phyloP scores from a whole-genome alignment of 345 rosid species.

The Euphorbia lathyris region DNA sequence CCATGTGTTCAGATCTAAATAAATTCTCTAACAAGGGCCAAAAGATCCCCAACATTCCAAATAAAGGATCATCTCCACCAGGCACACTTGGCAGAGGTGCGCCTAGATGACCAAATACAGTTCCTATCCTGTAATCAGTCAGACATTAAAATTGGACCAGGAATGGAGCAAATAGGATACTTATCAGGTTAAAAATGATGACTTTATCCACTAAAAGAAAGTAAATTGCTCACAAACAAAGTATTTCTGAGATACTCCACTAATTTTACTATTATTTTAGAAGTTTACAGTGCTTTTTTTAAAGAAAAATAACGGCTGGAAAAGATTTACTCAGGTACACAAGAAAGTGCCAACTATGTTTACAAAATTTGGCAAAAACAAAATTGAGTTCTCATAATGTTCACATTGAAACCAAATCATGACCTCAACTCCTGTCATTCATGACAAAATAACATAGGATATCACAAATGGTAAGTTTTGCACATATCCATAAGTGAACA shows the following conservation, averaged over 20 bases:
- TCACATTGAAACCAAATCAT: background rate
- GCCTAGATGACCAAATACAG: constrained; percentile 75
- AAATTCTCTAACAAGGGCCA: constrained; percentile 94
- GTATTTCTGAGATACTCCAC: background rate
- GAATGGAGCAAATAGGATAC: background rate
- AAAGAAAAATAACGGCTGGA: no score
- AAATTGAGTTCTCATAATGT: background rate
- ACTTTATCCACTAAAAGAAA: background rate
- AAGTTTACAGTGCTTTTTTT: background rate
- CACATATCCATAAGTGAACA: background rate
- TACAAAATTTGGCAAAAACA: background rate
- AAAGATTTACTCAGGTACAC: background rate
- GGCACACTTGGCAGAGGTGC: constrained; percentile 43
- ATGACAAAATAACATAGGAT: background rate
- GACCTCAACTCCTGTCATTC: background rate
- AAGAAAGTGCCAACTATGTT: background rate
- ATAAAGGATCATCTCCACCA: constrained; percentile 62
- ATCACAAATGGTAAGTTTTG: constrained; percentile 13
- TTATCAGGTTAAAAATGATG: background rate
- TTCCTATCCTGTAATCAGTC: constrained; percentile 63
- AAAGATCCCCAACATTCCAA: constrained; percentile 58
- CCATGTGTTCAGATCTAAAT: constrained; percentile 76
- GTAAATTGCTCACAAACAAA: background rate
- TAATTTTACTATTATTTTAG: background rate
- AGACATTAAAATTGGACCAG: constrained; percentile 2